phyloP scores from a whole-genome alignment of 495 filamentous ascomycete species.

The Penicillium cosmopolitanum region DNA sequence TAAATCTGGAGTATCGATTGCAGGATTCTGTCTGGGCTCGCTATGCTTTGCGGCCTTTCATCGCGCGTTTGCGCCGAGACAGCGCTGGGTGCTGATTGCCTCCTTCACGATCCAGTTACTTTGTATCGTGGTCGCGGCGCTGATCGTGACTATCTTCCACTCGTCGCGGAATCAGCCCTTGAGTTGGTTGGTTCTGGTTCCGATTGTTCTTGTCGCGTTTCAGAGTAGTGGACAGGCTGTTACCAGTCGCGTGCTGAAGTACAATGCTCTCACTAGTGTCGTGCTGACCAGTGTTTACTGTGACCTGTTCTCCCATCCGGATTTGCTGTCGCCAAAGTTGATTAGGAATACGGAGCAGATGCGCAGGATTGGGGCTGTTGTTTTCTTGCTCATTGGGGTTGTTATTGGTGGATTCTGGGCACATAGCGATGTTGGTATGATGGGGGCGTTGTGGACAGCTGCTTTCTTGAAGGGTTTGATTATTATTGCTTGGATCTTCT shows the following conservation, averaged over 20 bases:
- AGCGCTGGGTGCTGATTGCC: constrained; percentile 62
- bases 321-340: constrained; percentile 46
- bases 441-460: constrained; percentile 67
- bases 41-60: constrained; percentile 66
- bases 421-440: constrained; percentile 57
- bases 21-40: constrained; percentile 68
- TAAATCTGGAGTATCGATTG: constrained; percentile 65
- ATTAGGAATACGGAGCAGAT: constrained; percentile 60
- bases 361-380: constrained; percentile 55
- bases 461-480: constrained; percentile 56
- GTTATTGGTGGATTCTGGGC: constrained; percentile 62
- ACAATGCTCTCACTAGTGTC: constrained; percentile 65
- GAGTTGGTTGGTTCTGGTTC: constrained; percentile 60
- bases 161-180: constrained; percentile 44
- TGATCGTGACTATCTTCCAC: constrained; percentile 55
- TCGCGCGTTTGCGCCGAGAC: constrained; percentile 55
- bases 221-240: constrained; percentile 73
- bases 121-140: constrained; percentile 58
- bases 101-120: constrained; percentile 62
- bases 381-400: constrained; percentile 66
- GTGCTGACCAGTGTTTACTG: constrained; percentile 74
- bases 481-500: constrained; percentile 58
- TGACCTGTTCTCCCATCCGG: constrained; percentile 67
- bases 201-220: constrained; percentile 67
- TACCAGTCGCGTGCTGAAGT: constrained; percentile 65